A percentile compares a stretch with the other conserved stretches of the same genome.
phyloP scores from a whole-genome alignment of 768 basidiomycete genomes.

The Boletus eberwhitei region DNA sequence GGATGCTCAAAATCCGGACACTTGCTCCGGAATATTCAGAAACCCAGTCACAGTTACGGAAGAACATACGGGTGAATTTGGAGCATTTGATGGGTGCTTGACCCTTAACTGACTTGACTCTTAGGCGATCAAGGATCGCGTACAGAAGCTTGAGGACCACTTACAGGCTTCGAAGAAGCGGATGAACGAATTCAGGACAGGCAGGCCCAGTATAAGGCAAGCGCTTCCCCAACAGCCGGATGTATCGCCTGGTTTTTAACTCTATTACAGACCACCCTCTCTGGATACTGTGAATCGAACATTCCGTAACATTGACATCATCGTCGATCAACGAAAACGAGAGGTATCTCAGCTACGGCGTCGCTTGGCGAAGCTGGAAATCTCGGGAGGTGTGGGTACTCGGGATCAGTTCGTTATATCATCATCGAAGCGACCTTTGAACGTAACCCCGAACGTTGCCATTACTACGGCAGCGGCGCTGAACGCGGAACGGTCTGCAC shows the following conservation, averaged over 20 bases:
- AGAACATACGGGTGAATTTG: conserved; percentile 60
- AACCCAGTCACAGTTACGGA: conserved; percentile 72
- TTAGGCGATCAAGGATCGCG: conserved; percentile 66
- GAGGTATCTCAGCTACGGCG: conserved; percentile 50
- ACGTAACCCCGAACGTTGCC: conserved; percentile 63
- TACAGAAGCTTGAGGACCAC: conserved; percentile 77
- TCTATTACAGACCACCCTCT: conserved; percentile 62
- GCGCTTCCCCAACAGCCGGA: conserved; percentile 17
- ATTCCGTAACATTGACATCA: conserved; percentile 78
- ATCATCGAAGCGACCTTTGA: conserved; percentile 38
- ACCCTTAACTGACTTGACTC: conserved; percentile 5
- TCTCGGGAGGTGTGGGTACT: conserved; percentile 25
- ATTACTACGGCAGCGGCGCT: conserved; percentile 76
- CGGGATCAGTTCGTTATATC: conserved; percentile 44
- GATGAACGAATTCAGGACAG: conserved; percentile 57
- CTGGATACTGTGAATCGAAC: conserved; percentile 81
- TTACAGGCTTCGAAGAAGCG: conserved; percentile 68
- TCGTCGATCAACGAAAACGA: conserved; percentile 57
- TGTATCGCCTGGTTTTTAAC: neutral
- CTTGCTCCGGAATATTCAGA: conserved; percentile 88
- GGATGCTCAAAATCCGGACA: conserved; percentile 68
- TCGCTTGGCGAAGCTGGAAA: conserved; percentile 52
- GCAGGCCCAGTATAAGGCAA: conserved; percentile 61
- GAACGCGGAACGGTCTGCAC: conserved; percentile 74
- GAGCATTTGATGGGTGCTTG: neutral